A percentile compares a stretch with the other conserved stretches of the same genome.
phyloP scores from a whole-genome alignment of 805 yeast genomes.

The Allodekkera sacchari region DNA sequence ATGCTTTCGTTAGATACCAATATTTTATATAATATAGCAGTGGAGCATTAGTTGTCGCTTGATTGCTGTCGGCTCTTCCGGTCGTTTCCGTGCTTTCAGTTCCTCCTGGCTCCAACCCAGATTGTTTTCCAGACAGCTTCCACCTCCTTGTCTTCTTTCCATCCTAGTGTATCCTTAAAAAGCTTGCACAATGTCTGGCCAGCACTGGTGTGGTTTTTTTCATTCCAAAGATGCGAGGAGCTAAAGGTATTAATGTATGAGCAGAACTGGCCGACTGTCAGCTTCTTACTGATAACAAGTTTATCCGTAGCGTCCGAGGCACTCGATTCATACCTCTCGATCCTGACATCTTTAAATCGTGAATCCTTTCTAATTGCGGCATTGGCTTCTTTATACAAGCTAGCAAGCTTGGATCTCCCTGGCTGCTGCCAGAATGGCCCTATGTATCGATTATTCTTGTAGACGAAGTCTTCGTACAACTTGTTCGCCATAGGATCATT shows the following conservation, averaged over 20 bases:
- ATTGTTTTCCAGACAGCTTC: slow-evolving; percentile 43
- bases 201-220: slow-evolving; percentile 28
- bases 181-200: slow-evolving; percentile 26
- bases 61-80: background rate
- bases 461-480: slow-evolving; percentile 34
- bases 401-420: slow-evolving; percentile 52
- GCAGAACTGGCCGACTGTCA: slow-evolving; percentile 37
- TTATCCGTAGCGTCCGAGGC: slow-evolving; percentile 12
- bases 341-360: slow-evolving; percentile 21
- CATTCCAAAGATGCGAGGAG: slow-evolving; percentile 51
- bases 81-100: slow-evolving; percentile 1
- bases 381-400: slow-evolving; percentile 33
- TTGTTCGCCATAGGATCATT: slow-evolving; percentile 48
- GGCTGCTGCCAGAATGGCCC: slow-evolving; percentile 86
- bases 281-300: slow-evolving; percentile 27
- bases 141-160: slow-evolving; percentile 34
- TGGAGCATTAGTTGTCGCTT: too few relatives aligned
- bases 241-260: slow-evolving; percentile 65
- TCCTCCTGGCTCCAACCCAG: slow-evolving; percentile 36
- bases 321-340: slow-evolving; percentile 22
- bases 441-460: slow-evolving; percentile 34
- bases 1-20: too few relatives aligned
- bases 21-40: too few relatives aligned
- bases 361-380: slow-evolving; percentile 30
- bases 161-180: slow-evolving; percentile 34